These are phyloP conservation scores for Pinguiococcus pyrenoidosus DNA, from an alignment of 108 stramenopile species.

Conservation along the genomic window DNA sequence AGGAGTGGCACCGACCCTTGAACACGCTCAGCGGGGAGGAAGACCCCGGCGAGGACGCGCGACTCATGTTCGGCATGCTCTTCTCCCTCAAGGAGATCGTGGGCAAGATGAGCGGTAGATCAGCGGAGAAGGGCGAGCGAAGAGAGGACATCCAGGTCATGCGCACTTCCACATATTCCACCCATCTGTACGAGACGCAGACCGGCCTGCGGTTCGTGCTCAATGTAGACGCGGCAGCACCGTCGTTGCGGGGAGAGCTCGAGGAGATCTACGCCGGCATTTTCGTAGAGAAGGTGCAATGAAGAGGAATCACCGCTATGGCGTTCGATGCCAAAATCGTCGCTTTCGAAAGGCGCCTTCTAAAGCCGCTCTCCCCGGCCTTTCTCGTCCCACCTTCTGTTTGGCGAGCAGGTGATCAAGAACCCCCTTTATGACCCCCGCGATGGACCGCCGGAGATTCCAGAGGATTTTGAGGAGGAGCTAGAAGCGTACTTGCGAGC, in stretches of 20 bases:
- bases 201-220: conserved; percentile 30
- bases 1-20: conserved; percentile 29
- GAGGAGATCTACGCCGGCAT: conserved; percentile 11
- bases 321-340: too few relatives aligned
- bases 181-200: conserved; percentile 24
- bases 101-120: neutral
- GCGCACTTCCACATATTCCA: too few relatives aligned
- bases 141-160: neutral
- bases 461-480: conserved; percentile 2
- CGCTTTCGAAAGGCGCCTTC: neutral
- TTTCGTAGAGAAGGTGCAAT: neutral
- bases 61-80: conserved; percentile 34
- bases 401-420: conserved; percentile 11
- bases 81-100: conserved; percentile 19
- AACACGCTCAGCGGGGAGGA: conserved; percentile 24
- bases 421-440: conserved; percentile 14
- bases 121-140: neutral
- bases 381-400: neutral
- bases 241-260: conserved; percentile 10
- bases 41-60: conserved; percentile 20
- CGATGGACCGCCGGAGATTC: conserved; percentile 3
- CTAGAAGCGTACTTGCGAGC: conserved; percentile 15
- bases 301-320: too few relatives aligned
- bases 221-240: conserved; percentile 28
- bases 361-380: neutral